Evolutionary conservation across 768 basidiomycete genomes (phyloP), one percentile per base, ranked within the genome.

Genomic region (Rhodotorula paludigena): DNA sequence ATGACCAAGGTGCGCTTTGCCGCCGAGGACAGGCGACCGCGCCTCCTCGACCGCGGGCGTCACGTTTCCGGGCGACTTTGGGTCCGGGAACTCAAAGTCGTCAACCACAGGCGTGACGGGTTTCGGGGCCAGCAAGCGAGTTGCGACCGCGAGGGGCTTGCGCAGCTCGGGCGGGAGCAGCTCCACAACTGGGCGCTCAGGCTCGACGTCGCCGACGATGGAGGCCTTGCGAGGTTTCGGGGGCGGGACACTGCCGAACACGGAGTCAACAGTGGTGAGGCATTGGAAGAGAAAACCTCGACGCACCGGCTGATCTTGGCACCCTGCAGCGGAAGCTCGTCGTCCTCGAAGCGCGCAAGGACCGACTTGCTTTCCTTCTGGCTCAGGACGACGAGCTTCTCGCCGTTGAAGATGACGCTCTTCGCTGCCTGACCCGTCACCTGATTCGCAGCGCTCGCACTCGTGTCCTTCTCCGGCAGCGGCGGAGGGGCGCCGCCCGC

Each of bases 241-340:
- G 1, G 52, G 52, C 0, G 71, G 36, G 21, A 60, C 64, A 5
- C 71, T 71, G 65, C 20, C 11, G n/a, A 2, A 18, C 8, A 1
- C 4, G 32, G 3, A 38, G 21, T 7, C 3, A 20, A n/a, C 23
- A 38, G 39, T 64, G 33, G 30, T 42, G 3, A 10, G 15, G 15
- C 5, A 49, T 18, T 20, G 5, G 16, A 28, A 9, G 23, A 51
- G 38, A 23, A 25, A 21, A 41, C 4, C 3, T 44, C 10, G 28
- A 64, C 72, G 41, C 25, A 73, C 72, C 72, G 64, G 41, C 66
- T 68, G 30, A 73, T 57, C 63, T 60, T 64, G 3, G 59, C 47
- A 79, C 83, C 85, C 60, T 81, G 80, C 62, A 85, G 82, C 74
- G 85, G 81, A 74, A 87, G 85, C 73, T 90, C 87, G 74, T 88